These are phyloP conservation scores for Lycium barbarum DNA, from an alignment of 257 asterid species.

Conservation along the genomic window DNA sequence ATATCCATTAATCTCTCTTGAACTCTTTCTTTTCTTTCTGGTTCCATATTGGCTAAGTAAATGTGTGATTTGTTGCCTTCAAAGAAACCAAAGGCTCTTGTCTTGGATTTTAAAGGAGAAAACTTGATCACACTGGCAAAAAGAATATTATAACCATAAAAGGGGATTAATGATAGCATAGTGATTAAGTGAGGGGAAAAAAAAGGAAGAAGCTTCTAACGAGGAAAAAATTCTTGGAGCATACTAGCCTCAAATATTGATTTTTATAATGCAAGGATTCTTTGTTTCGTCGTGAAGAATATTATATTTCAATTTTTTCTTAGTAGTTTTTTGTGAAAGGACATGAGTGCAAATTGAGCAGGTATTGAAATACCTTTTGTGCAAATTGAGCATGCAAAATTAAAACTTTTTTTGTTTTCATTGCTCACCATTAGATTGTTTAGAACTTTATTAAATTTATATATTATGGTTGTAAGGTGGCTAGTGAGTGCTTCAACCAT, in stretches of 20 bases:
- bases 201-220: constrained; percentile 30
- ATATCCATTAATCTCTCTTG: constrained; percentile 37
- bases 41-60: constrained; percentile 35
- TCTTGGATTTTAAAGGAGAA: constrained; percentile 31
- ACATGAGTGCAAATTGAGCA: background rate
- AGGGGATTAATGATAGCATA: constrained; percentile 16
- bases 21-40: constrained; percentile 37
- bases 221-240: constrained; percentile 36
- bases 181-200: constrained; percentile 1
- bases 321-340: background rate
- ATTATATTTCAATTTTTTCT: constrained; percentile 30
- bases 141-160: constrained; percentile 21
- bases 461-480: too few relatives aligned
- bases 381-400: background rate
- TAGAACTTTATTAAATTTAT: background rate
- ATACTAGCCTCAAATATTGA: constrained; percentile 25
- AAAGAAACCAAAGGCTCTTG: background rate
- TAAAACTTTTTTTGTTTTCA: background rate
- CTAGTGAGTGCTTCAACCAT: background rate
- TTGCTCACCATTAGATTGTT: background rate
- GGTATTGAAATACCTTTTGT: constrained; percentile 4
- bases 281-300: constrained; percentile 29
- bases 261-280: constrained; percentile 35
- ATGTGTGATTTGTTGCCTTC: constrained; percentile 16
- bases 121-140: background rate